phyloP scores from a whole-genome alignment of 306 rosid genomes.

The Dryas octopetala region DNA sequence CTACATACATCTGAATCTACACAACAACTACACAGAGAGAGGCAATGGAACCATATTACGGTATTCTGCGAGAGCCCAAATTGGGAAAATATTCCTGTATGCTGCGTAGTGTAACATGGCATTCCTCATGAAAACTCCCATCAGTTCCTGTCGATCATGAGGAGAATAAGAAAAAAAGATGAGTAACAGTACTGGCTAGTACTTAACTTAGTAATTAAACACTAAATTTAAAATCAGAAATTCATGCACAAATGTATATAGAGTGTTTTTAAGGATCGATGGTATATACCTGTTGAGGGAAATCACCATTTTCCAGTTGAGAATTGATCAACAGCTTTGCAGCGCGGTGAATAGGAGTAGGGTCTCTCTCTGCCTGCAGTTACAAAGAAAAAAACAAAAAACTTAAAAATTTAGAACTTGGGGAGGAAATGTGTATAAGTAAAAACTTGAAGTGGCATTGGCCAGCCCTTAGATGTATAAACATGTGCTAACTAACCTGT shows the following conservation, averaged over 20 bases:
- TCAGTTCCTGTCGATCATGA: slow-evolving; percentile 32
- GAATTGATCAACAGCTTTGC: slow-evolving; percentile 40
- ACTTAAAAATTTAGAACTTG: neutral
- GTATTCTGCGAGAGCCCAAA: slow-evolving; percentile 73
- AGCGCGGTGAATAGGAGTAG: slow-evolving; percentile 37
- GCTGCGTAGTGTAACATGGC: slow-evolving; percentile 58
- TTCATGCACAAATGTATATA: too few relatives aligned
- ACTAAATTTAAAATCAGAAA: neutral
- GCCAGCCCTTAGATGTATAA: too few relatives aligned
- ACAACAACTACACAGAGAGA: neutral
- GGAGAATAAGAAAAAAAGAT: neutral
- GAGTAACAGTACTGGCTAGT: slow-evolving; percentile 18
- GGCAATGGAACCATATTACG: slow-evolving; percentile 39
- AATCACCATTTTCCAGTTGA: slow-evolving; percentile 41
- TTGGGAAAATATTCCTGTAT: slow-evolving; percentile 55
- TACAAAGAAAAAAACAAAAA: neutral
- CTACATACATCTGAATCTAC: neutral
- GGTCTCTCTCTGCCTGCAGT: slow-evolving; percentile 32
- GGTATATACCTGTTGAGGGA: slow-evolving; percentile 39
- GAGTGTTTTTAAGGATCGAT: too few relatives aligned
- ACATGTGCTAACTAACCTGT: slow-evolving; percentile 21
- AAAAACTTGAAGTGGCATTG: too few relatives aligned
- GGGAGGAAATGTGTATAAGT: too few relatives aligned
- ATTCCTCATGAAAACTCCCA: slow-evolving; percentile 48
- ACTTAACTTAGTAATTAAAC: neutral